A percentile compares a stretch with the other conserved stretches of the same genome.
phyloP scores from a whole-genome alignment of 2,329 filamentous ascomycete genomes.

The Lasiodiplodia hormozganensis region DNA sequence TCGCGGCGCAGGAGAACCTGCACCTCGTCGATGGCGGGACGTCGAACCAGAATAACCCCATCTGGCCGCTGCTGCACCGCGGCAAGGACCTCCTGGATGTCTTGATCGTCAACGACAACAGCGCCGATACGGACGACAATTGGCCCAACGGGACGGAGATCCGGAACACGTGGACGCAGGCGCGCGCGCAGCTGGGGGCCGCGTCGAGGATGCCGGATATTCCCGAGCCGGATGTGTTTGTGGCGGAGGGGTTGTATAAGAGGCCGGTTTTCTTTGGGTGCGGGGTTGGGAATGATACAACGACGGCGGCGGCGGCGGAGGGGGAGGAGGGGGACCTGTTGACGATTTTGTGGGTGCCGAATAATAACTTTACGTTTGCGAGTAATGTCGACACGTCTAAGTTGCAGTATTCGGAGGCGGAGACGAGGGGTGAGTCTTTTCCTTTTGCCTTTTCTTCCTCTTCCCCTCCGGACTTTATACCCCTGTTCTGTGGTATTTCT shows the following conservation, averaged over 20 bases:
- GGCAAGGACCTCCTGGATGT: slow-evolving; percentile 62
- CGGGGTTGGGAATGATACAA: slow-evolving; percentile 46
- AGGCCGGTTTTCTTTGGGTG: slow-evolving; percentile 66
- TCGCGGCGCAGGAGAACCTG: slow-evolving; percentile 47
- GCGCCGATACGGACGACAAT: slow-evolving; percentile 63
- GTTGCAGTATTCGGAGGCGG: background rate
- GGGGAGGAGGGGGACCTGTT: no score
- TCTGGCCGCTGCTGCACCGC: slow-evolving; percentile 60
- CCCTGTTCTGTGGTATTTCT: background rate
- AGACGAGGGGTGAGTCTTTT: slow-evolving; percentile 21
- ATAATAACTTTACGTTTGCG: slow-evolving; percentile 17
- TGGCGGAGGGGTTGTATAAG: slow-evolving; percentile 65
- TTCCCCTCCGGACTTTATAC: no score
- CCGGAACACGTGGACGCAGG: slow-evolving; percentile 64
- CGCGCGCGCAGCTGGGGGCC: slow-evolving; percentile 55
- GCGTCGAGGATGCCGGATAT: slow-evolving; percentile 64
- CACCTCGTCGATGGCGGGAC: slow-evolving; percentile 60
- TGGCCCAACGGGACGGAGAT: slow-evolving; percentile 69
- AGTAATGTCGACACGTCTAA: slow-evolving; percentile 25
- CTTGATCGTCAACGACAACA: slow-evolving; percentile 70
- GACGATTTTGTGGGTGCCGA: slow-evolving; percentile 26
- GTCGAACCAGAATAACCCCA: slow-evolving; percentile 59
- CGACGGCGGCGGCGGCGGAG: background rate
- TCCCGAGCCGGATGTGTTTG: slow-evolving; percentile 62
- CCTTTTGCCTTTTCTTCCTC: background rate